These are phyloP conservation scores for Kodamaea nitidulidarum DNA, from an alignment of 805 yeast genomes.

Conservation along the genomic window DNA sequence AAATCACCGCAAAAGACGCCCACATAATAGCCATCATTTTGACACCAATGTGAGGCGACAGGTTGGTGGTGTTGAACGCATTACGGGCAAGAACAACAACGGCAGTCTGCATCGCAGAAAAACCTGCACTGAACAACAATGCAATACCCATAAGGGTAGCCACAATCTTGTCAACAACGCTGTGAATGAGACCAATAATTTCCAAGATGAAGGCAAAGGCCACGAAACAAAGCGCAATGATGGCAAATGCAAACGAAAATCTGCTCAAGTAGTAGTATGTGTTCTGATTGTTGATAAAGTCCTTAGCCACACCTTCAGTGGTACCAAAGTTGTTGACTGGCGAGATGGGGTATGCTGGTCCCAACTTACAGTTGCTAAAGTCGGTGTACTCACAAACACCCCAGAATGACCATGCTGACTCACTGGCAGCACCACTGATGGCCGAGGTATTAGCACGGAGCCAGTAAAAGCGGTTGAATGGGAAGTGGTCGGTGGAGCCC, in stretches of 20 bases:
- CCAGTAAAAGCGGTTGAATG: conserved; percentile 74
- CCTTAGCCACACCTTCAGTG: conserved; percentile 44
- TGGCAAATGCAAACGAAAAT: conserved; percentile 25
- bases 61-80: conserved; percentile 52
- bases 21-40: conserved; percentile 60
- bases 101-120: conserved; percentile 72
- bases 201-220: conserved; percentile 59
- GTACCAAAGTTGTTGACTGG: conserved; percentile 72
- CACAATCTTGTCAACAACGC: conserved; percentile 50
- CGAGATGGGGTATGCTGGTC: conserved; percentile 83
- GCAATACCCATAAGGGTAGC: conserved; percentile 51
- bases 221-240: conserved; percentile 53
- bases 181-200: conserved; percentile 53
- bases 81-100: conserved; percentile 69
- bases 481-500: conserved; percentile 56
- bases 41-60: conserved; percentile 50
- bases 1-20: conserved; percentile 59
- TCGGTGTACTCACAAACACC: conserved; percentile 56
- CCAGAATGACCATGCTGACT: conserved; percentile 81
- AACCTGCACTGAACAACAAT: conserved; percentile 53
- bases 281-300: conserved; percentile 46
- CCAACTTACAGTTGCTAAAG: conserved; percentile 49
- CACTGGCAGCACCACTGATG: conserved; percentile 45
- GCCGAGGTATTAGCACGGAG: conserved; percentile 66
- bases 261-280: conserved; percentile 65